phyloP scores from a whole-genome alignment of 192 early-diverging fungal genomes.

The Rhizoclosmatium globosum region DNA sequence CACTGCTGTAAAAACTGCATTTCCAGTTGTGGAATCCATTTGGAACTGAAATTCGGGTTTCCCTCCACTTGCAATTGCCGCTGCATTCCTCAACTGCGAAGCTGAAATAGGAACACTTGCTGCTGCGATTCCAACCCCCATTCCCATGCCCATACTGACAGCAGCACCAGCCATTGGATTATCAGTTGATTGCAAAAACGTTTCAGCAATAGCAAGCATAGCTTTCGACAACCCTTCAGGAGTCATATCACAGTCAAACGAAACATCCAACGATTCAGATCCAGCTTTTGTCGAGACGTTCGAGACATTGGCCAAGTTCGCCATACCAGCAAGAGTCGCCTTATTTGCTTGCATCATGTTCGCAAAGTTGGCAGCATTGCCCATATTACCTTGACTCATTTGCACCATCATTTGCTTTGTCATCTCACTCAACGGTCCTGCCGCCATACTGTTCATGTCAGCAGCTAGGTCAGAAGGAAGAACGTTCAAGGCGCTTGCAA shows the following conservation, averaged over 20 bases:
- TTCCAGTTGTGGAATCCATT: neutral
- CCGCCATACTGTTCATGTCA: neutral
- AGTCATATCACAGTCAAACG: conserved; percentile 31
- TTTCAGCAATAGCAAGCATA: conserved; percentile 33
- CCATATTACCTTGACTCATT: neutral
- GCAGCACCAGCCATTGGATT: neutral
- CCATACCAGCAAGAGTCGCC: neutral
- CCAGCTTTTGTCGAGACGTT: neutral
- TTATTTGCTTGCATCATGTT: neutral
- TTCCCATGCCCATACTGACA: neutral
- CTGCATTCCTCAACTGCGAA: neutral
- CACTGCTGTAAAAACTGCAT: conserved; percentile 15
- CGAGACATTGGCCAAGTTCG: neutral
- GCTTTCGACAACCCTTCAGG: conserved; percentile 24
- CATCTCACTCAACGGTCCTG: neutral
- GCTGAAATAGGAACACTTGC: neutral
- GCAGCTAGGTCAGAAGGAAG: neutral
- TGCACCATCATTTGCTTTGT: conserved; percentile 4
- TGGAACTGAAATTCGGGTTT: conserved; percentile 7
- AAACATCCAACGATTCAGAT: conserved; percentile 1
- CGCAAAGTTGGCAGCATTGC: neutral
- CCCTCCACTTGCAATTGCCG: neutral
- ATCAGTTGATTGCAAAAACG: conserved; percentile 25
- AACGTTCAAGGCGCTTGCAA: neutral
- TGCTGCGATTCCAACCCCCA: conserved; percentile 1